Conservation (phyloP, 148 eudicot genomes). For the Tetragonia tetragonoides region DNA sequence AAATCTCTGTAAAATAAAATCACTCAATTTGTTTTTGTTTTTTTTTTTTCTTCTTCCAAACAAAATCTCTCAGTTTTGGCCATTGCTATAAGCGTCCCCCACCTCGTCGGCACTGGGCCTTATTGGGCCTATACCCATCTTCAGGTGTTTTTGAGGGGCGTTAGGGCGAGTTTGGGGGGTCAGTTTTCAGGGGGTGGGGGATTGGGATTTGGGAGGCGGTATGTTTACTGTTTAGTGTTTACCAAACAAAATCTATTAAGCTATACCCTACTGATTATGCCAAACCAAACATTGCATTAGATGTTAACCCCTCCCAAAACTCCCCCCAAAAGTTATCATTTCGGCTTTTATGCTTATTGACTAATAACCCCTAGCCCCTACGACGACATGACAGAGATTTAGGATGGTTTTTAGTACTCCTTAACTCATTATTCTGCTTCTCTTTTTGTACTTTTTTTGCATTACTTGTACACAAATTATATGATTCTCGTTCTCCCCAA, state of each 20-base stretch:
- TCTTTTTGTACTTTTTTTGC: too few species aligned
- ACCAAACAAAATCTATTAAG: background rate
- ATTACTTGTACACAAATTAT: too few species aligned
- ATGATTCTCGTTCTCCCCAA: too few species aligned
- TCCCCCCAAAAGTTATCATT: conserved; percentile 11
- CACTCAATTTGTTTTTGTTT: too few species aligned
- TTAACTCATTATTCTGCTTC: too few species aligned
- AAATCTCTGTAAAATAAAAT: background rate
- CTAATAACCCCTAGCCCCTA: background rate
- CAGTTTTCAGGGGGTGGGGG: background rate
- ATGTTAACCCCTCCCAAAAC: conserved; percentile 11
- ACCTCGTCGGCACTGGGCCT: conserved; percentile 23
- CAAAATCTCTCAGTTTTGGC: too few species aligned
- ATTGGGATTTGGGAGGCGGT: background rate
- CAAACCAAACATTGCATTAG: conserved; percentile 18
- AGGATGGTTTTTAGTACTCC: background rate
- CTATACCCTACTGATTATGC: conserved; percentile 18
- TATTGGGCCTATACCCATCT: conserved; percentile 25
- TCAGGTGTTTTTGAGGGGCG: conserved; percentile 24
- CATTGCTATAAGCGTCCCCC: background rate
- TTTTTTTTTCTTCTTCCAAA: too few species aligned
- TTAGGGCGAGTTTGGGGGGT: background rate
- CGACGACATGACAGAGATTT: conserved; percentile 6
- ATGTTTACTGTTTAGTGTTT: background rate
- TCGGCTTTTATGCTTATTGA: conserved; percentile 13